Evolutionary conservation across 176 grass and related monocot genomes (phyloP), one percentile per base, ranked within the genome.

Genomic region (Juncus inflexus): DNA sequence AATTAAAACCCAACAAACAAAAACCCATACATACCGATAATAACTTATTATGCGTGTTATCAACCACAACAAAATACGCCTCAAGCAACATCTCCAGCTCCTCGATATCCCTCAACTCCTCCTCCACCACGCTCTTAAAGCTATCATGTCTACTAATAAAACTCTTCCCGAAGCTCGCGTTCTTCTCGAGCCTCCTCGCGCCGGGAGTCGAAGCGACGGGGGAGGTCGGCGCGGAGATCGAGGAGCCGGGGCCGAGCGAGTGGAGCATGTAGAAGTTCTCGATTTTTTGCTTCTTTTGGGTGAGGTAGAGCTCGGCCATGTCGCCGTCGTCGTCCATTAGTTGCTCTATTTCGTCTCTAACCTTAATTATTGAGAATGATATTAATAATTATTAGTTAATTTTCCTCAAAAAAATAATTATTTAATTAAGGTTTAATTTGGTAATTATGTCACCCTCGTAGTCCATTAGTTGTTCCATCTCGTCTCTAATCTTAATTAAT

Each of bases 261-360:
- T 74, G 82, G 82, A 66, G 85, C 63, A 68, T 81, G 55, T 91
- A 80, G 15, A 89, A 88, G 80, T 84, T 60, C 77, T 97, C 94
- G 69, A 79, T 97, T 50, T 80, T 77, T 55, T 71, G 45, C 79
- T 86, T 97, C 60, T 97, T 97, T 66, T 89, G 87, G 0, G 85
- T 86, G 54, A 97, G 88, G 86, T 92, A 91, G 83, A 99, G 90
- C 70, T 99, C 94, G 2, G 94, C 94, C 94, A 99, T 99, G 81
- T 99, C 94, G 52, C 75, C 85, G 60, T 99, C 94, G 77, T 92
- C 94, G 77, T 99, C 94, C 94, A 99, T 92, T 16, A 99, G 63
- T 6, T 99, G 88, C 60, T 99, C 94, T 82, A 99, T 92, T 81
- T 99, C 94, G 77, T 99, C 94, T 71, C 94, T 91, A 3, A 91